Base-by-base conservation (phyloP, 805 yeast species). In the Wickerhamiella dianesei region DNA sequence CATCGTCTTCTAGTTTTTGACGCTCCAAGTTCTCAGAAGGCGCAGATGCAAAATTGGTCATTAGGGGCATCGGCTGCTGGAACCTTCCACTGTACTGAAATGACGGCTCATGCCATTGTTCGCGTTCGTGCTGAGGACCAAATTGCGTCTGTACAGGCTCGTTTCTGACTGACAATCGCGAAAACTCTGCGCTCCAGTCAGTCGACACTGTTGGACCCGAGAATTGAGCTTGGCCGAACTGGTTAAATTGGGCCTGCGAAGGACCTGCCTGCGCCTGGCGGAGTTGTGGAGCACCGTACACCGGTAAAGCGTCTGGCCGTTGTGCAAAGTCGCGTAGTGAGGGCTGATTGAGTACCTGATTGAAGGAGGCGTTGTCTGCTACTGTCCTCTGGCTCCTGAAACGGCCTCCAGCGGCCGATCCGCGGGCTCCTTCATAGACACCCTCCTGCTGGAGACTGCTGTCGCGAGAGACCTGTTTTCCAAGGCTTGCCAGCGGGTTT, bases 401-500 rank as follows among this genome's bases (percentile, higher is more conserved):
- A 25, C 32, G 32, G 32, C 32, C 32, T 6, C 9, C 12, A 25
- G 32, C 6, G 6, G 32, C 50, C 37, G 35, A 35, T 4, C 29
- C 22, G 21, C 21, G 42, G 35, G 5, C 37, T 16, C 35, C 41
- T 4, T 16, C 29, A 19, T 21, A 19, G 39, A 43, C 44, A 14
- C 37, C 21, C 16, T 52, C 56, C 16, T 44, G 44, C 17, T 52
- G 56, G 19, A 46, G 47, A n/a, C 52, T 17, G 2, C 49, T 40
- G 36, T 52, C 54, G 3, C 52, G 42, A 32, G 40, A 35, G 12
- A 43, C 37, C n/a, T 49, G 47, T 36, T 39, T 37, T 39, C 50
- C 50, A 35, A 49, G 14, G 40, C 41, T 32, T 21, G 48, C 50
- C 32, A 42, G 35, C 9, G 56, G 48, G 32, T 50, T 52, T 4